phyloP scores from a whole-genome alignment of 2,329 filamentous ascomycete genomes.

The Arthroderma sp. region DNA sequence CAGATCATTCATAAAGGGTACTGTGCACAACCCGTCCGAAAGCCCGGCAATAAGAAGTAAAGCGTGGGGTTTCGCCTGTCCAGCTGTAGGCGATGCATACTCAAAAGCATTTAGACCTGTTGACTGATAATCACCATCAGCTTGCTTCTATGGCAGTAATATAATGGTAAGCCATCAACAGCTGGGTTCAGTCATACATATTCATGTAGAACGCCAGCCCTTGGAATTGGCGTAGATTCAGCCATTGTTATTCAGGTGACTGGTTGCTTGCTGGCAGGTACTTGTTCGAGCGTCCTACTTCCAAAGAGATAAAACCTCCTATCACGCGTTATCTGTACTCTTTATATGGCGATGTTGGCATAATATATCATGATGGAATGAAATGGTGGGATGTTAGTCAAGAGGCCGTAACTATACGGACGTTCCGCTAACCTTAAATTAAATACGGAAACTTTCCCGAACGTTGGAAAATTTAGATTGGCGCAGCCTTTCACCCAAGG shows the following conservation, averaged over 20 bases:
- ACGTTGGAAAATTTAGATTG: neutral
- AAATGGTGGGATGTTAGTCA: neutral
- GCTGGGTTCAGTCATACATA: constrained; percentile 10
- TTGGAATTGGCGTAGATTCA: neutral
- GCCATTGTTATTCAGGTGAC: neutral
- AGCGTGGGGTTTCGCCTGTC: constrained; percentile 32
- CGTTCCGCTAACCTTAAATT: neutral
- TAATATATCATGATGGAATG: neutral
- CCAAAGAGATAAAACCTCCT: neutral
- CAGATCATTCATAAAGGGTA: constrained; percentile 42
- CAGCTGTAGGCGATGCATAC: constrained; percentile 20
- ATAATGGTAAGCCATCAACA: neutral
- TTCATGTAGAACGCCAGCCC: constrained; percentile 15
- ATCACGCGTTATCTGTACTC: neutral
- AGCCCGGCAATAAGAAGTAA: constrained; percentile 50
- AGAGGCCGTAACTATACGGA: neutral
- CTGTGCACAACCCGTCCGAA: constrained; percentile 45
- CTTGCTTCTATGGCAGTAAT: neutral
- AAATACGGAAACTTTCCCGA: neutral
- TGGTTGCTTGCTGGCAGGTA: neutral
- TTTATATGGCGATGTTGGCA: neutral
- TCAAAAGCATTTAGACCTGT: constrained; percentile 33
- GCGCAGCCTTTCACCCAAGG: too few species aligned
- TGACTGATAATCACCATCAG: constrained; percentile 20
- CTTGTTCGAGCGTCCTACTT: neutral